phyloP scores from a whole-genome alignment of 805 yeast genomes.

The Yarrowia bubula region DNA sequence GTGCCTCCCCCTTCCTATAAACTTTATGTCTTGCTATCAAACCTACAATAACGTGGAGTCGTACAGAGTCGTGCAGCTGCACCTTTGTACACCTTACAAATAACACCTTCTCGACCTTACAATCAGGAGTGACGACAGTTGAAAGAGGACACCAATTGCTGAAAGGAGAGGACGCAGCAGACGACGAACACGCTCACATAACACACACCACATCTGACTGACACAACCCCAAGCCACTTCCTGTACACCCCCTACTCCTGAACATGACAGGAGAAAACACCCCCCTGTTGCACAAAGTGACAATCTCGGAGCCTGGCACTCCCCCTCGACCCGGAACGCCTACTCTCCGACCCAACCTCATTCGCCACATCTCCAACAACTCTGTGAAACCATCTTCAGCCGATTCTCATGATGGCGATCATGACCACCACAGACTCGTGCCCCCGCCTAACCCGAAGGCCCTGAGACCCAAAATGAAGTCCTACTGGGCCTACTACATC shows the following conservation, averaged over 20 bases:
- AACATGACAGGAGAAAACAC: constrained; percentile 16
- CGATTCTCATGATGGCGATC: not conserved
- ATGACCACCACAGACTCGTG: not conserved
- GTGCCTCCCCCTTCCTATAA: not conserved
- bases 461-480: constrained; percentile 29
- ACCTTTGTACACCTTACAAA: too few relatives aligned
- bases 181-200: not conserved
- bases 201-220: not conserved
- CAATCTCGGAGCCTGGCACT: constrained; percentile 1
- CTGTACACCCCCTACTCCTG: too few relatives aligned
- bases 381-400: constrained; percentile 3
- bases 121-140: too few relatives aligned
- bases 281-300: constrained; percentile 21
- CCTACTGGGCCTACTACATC: constrained; percentile 50
- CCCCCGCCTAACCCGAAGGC: constrained; percentile 18
- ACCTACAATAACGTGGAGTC: constrained; percentile 9
- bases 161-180: too few relatives aligned
- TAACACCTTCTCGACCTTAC: too few relatives aligned
- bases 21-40: constrained; percentile 18
- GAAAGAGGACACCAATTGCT: too few relatives aligned
- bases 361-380: constrained; percentile 13
- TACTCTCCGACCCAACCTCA: constrained; percentile 6
- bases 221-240: not conserved
- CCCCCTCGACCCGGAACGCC: constrained; percentile 24
- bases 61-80: constrained; percentile 22